These are phyloP conservation scores for Syzygium jambos DNA, from an alignment of 345 rosid genomes.

Conservation along the genomic window DNA sequence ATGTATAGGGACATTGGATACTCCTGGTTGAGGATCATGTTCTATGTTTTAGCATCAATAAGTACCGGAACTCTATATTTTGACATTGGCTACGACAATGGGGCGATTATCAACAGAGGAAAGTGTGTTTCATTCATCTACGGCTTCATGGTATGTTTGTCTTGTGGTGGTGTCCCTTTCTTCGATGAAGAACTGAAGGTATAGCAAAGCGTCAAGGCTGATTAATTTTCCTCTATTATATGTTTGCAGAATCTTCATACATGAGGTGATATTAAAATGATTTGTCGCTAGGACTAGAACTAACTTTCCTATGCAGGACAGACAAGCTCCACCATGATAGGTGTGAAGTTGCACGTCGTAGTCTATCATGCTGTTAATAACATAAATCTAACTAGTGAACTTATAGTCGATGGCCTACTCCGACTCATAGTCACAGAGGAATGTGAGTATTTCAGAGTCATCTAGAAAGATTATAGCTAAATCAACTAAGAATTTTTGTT, in stretches of 20 bases:
- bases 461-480: neutral
- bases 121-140: neutral
- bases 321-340: neutral
- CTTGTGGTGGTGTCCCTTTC: neutral
- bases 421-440: neutral
- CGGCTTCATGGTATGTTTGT: neutral
- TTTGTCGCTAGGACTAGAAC: neutral
- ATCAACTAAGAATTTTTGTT: neutral
- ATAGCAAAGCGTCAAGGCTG: neutral
- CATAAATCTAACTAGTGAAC: neutral
- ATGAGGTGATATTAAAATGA: neutral
- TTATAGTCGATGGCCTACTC: neutral
- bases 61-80: neutral
- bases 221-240: neutral
- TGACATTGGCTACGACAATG: neutral
- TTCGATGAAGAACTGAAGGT: conserved; percentile 3
- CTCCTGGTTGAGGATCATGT: neutral
- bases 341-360: neutral
- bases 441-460: neutral
- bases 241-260: neutral
- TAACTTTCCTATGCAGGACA: neutral
- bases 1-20: conserved; percentile 6
- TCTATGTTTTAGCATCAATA: neutral
- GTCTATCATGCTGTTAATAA: neutral
- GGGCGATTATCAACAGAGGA: conserved; percentile 1